Conservation (phyloP, 768 basidiomycete species). For the Rhodosporidiobolus sp. region DNA sequence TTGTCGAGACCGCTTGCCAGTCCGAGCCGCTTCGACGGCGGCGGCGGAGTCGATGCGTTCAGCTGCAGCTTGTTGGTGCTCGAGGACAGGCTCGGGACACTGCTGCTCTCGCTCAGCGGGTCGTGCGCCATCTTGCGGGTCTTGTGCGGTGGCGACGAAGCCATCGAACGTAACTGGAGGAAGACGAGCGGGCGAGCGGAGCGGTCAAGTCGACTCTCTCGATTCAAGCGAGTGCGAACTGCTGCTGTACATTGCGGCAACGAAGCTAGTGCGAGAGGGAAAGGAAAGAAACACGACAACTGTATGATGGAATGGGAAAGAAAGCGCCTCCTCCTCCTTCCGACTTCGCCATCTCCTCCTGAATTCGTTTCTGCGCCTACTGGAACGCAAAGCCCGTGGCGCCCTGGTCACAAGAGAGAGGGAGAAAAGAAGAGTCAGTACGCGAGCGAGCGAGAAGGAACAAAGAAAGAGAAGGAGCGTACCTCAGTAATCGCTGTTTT, state of each 20-base stretch:
- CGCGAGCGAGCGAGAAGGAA: too few species aligned
- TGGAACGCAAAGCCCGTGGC: background rate
- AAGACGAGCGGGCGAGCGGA: background rate
- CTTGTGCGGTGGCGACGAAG: constrained; percentile 25
- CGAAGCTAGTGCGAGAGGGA: too few species aligned
- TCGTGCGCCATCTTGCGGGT: constrained; percentile 12
- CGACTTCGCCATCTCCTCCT: too few species aligned
- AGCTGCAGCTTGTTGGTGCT: background rate
- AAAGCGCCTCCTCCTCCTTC: too few species aligned
- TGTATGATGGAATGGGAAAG: too few species aligned
- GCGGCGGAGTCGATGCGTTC: background rate
- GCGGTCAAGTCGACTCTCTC: background rate
- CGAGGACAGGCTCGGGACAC: background rate
- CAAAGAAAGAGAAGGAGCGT: too few species aligned
- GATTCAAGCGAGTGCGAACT: background rate
- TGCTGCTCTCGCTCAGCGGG: background rate
- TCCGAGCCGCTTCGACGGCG: constrained; percentile 20
- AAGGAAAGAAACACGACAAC: too few species aligned
- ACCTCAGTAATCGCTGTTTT: too few species aligned
- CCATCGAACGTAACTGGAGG: background rate
- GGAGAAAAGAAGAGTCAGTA: too few species aligned
- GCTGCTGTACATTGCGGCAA: too few species aligned
- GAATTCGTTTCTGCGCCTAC: too few species aligned
- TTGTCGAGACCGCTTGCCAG: constrained; percentile 14
- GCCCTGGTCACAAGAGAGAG: background rate